These are phyloP conservation scores for Lathyrus sativus DNA, from an alignment of 306 rosid species.

Conservation along the genomic window DNA sequence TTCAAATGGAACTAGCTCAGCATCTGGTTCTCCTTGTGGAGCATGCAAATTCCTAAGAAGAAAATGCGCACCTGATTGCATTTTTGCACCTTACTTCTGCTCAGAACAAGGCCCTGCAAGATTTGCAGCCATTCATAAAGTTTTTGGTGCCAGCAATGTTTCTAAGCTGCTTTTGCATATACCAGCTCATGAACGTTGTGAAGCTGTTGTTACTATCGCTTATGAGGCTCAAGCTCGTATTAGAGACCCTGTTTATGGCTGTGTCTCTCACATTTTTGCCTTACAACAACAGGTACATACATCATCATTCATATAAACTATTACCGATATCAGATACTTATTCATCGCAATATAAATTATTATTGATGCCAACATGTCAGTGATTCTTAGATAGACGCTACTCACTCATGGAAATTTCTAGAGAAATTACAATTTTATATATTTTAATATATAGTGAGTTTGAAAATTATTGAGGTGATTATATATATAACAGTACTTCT, in stretches of 20 bases:
- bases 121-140: conserved; percentile 96
- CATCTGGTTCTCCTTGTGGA: conserved; percentile 86
- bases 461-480: conserved; percentile 38
- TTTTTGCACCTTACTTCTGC: conserved; percentile 93
- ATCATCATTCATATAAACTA: neutral
- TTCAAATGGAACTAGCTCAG: conserved; percentile 36
- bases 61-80: conserved; percentile 82
- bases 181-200: conserved; percentile 84
- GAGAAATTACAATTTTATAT: neutral
- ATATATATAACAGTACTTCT: conserved; percentile 34
- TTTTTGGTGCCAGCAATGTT: conserved; percentile 95
- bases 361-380: neutral
- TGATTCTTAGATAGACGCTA: neutral
- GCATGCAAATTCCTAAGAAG: conserved; percentile 96
- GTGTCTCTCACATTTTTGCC: conserved; percentile 91
- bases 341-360: neutral
- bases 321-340: neutral
- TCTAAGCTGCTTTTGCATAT: conserved; percentile 75
- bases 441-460: conserved; percentile 20
- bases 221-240: conserved; percentile 97
- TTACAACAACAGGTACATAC: conserved; percentile 75
- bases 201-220: conserved; percentile 91
- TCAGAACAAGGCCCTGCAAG: conserved; percentile 85
- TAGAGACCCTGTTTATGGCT: conserved; percentile 95
- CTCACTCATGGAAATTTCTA: conserved; percentile 13